A percentile compares a stretch with the other conserved stretches of the same genome.
Evolutionary conservation across 2,329 filamentous ascomycete species (phyloP).

Genomic region (Zymoseptoria pseudotritici): DNA sequence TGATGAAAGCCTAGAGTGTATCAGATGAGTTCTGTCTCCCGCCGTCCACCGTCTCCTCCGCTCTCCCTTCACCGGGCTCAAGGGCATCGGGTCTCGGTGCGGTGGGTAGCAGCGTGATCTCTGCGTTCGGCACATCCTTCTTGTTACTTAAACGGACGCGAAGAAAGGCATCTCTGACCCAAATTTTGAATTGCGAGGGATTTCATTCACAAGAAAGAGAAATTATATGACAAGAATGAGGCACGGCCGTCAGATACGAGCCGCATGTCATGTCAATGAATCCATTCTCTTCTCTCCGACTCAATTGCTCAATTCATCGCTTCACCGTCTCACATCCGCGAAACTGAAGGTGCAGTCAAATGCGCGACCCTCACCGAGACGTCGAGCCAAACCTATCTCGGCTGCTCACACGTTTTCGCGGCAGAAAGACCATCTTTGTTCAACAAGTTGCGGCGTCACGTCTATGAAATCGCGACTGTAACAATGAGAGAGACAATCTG

Average conservation of each 20-base stretch:
- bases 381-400: constrained; percentile 14
- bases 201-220: neutral
- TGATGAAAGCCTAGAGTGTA: constrained; percentile 99
- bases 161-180: constrained; percentile 88
- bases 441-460: constrained; percentile 27
- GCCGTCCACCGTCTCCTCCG: constrained; percentile 25
- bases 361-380: constrained; percentile 11
- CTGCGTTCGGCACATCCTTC: constrained; percentile 98
- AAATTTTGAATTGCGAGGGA: constrained; percentile 13
- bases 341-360: neutral
- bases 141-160: constrained; percentile 97
- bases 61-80: constrained; percentile 85
- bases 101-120: constrained; percentile 70
- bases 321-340: constrained; percentile 3
- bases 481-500: constrained; percentile 14
- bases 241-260: neutral
- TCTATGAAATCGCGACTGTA: constrained; percentile 26
- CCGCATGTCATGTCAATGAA: neutral
- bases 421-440: constrained; percentile 20
- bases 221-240: neutral
- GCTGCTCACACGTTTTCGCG: constrained; percentile 22
- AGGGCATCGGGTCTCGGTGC: constrained; percentile 67
- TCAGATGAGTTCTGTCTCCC: constrained; percentile 68
- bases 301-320: neutral
- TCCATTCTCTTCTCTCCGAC: neutral